These are phyloP conservation scores for Syzygium syzygioides DNA, from an alignment of 441 rosid genomes.

Conservation along the genomic window DNA sequence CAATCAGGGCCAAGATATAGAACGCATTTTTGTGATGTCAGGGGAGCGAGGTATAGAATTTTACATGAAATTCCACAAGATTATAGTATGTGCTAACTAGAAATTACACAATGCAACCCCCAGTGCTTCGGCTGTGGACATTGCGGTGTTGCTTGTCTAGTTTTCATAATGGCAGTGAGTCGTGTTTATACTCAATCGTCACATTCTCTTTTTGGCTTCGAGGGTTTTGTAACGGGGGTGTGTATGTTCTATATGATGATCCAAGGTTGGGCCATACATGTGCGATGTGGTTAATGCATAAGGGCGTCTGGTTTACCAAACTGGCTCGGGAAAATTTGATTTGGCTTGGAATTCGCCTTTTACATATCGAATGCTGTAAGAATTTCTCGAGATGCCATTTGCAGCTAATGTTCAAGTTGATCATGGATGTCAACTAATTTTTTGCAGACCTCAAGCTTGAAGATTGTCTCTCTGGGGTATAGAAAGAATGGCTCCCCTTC, in stretches of 20 bases:
- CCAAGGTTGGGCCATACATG: neutral
- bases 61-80: neutral
- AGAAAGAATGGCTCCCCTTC: constrained; percentile 21
- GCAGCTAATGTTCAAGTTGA: neutral
- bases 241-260: neutral
- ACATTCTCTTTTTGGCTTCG: neutral
- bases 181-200: neutral
- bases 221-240: neutral
- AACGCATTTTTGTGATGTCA: neutral
- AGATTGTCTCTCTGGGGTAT: constrained; percentile 26
- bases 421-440: neutral
- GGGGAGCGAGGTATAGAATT: neutral
- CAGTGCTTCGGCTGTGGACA: neutral
- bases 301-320: neutral
- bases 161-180: neutral
- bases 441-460: constrained; percentile 16
- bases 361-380: neutral
- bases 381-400: neutral
- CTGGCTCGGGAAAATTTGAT: neutral
- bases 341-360: neutral
- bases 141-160: neutral
- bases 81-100: neutral
- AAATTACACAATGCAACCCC: neutral
- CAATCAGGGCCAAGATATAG: neutral
- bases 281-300: neutral